These are phyloP conservation scores for Cryptococcus floricola DNA, from an alignment of 1,284 basidiomycete species.

Conservation along the genomic window DNA sequence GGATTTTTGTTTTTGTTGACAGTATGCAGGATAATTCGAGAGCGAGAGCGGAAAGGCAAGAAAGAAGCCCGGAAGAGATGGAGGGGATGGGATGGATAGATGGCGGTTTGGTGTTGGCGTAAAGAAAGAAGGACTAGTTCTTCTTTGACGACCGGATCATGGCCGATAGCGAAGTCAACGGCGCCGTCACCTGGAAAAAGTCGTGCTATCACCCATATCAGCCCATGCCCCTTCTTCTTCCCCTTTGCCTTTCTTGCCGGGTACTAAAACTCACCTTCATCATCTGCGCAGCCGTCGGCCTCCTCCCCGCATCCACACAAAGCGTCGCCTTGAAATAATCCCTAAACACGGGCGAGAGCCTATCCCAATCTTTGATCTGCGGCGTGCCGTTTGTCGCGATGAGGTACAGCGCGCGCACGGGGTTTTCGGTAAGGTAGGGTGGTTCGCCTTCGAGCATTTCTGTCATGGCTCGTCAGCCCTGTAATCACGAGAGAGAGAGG, in stretches of 20 bases:
- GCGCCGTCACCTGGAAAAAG: constrained; percentile 84
- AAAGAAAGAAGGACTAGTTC: background rate
- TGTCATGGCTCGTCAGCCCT: constrained; percentile 40
- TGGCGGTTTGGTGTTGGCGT: background rate
- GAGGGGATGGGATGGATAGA: too few species aligned
- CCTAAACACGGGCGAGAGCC: constrained; percentile 77
- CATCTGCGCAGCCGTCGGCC: constrained; percentile 80
- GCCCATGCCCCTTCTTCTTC: background rate
- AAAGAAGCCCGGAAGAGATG: background rate
- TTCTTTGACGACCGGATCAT: constrained; percentile 92
- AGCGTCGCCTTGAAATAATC: constrained; percentile 87
- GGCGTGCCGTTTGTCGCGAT: constrained; percentile 99
- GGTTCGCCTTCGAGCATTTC: constrained; percentile 99
- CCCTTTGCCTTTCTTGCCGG: background rate
- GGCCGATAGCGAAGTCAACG: constrained; percentile 77
- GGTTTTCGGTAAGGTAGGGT: constrained; percentile 95
- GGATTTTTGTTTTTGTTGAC: background rate
- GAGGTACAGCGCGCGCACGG: constrained; percentile 88
- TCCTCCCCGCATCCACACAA: constrained; percentile 89
- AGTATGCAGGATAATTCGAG: background rate
- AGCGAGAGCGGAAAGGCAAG: background rate
- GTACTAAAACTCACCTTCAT: constrained; percentile 55
- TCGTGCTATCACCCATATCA: constrained; percentile 58
- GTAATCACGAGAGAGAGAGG: background rate
- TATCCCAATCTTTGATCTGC: constrained; percentile 91